These are phyloP conservation scores for Coniochaeta ligniaria DNA, from an alignment of 2,329 filamentous ascomycete genomes.

Conservation along the genomic window DNA sequence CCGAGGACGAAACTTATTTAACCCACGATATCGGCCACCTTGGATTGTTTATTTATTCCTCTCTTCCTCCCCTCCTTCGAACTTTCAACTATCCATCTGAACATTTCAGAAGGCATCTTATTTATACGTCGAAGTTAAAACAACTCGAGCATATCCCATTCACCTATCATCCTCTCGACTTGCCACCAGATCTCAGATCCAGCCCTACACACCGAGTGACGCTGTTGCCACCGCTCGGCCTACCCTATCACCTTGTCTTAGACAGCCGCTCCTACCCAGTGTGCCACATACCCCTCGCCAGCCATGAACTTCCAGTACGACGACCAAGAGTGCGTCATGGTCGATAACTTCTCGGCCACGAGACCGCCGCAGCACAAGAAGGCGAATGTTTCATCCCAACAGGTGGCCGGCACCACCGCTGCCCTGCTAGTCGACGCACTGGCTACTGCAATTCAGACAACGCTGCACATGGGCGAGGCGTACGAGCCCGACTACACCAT, in stretches of 20 bases:
- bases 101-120: neutral
- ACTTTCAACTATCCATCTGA: neutral
- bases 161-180: neutral
- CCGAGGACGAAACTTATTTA: neutral
- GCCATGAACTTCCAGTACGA: neutral
- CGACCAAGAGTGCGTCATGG: conserved; percentile 2
- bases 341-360: neutral
- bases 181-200: neutral
- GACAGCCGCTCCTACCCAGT: neutral
- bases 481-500: neutral
- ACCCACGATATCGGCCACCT: neutral
- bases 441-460: neutral
- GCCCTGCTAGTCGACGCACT: neutral
- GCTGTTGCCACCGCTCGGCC: neutral
- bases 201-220: neutral
- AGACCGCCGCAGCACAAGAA: conserved; percentile 14
- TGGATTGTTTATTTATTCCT: neutral
- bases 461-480: neutral
- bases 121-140: conserved; percentile 1
- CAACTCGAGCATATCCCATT: neutral
- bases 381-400: conserved; percentile 12
- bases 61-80: neutral
- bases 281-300: neutral
- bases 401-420: conserved; percentile 9
- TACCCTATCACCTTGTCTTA: neutral